A percentile compares a stretch with the other conserved stretches of the same genome.
These are phyloP conservation scores for Epichloe festucae DNA, from an alignment of 2,329 filamentous ascomycete genomes.

Conservation along the genomic window DNA sequence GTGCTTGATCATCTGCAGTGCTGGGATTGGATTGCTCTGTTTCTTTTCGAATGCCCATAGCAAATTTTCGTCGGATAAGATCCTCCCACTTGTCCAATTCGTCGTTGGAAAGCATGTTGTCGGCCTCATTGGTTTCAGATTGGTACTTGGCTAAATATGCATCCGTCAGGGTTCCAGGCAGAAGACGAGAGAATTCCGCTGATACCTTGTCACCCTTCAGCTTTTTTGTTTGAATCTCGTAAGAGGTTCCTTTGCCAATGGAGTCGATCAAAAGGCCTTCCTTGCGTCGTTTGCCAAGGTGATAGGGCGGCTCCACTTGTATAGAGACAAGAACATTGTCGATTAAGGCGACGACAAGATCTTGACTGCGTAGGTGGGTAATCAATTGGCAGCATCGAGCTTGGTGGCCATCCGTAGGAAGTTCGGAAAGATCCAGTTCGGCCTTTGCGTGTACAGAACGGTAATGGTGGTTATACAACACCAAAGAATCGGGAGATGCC, in stretches of 20 bases:
- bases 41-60: conserved; percentile 22
- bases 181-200: conserved; percentile 20
- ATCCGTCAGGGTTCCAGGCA: conserved; percentile 38
- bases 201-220: conserved; percentile 18
- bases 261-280: conserved; percentile 60
- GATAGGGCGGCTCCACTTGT: conserved; percentile 51
- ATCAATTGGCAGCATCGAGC: conserved; percentile 32
- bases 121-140: conserved; percentile 32
- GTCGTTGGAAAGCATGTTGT: conserved; percentile 31
- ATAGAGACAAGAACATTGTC: conserved; percentile 53
- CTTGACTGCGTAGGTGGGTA: conserved; percentile 51
- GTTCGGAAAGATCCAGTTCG: conserved; percentile 29
- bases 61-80: conserved; percentile 35
- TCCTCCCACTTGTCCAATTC: conserved; percentile 37
- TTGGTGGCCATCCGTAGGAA: conserved; percentile 22
- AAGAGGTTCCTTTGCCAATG: conserved; percentile 48
- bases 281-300: conserved; percentile 40
- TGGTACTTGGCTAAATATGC: conserved; percentile 34
- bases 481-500: conserved; percentile 41
- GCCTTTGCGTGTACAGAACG: conserved; percentile 43
- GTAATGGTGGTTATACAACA: conserved; percentile 58
- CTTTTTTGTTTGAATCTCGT: conserved; percentile 24
- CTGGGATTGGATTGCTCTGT: conserved; percentile 4
- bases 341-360: conserved; percentile 52
- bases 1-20: conserved; percentile 9